Evolutionary conservation across 2,329 filamentous ascomycete species (phyloP), one percentile per base, ranked within the genome.

Genomic region (Ascochyta koolunga): DNA sequence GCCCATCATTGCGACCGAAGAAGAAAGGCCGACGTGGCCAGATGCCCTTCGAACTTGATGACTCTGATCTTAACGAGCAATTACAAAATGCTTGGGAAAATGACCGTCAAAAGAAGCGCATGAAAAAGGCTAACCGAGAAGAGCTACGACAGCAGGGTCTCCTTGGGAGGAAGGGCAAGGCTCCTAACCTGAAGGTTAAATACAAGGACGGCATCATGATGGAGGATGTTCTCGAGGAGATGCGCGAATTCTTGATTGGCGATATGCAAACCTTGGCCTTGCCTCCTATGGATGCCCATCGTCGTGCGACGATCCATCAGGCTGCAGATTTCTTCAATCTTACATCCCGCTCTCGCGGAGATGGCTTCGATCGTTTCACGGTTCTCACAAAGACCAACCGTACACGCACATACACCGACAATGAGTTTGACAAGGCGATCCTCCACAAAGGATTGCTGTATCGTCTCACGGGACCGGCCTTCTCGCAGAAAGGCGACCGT

Each of bases 301-400:
- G 88, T 33, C 88, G 95, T 43, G 93, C 91, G 71, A 78, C 86
- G 5, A 82, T 98, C 16, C 95, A 99, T 71, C 85, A 91, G 54
- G 75, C 96, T 33, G 91, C 91, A 11, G 84, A 84, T 65, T 82
- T 83, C 32, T 85, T 97, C 70, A 87, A 86, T 15, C 78, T 98
- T 55, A 93, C 89, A 60, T 96, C 93, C 3, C 91, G 93, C 68
- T 97, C 93, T 0, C 83, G 85, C 18, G 93, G 93, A 2, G 83
- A 83, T 43, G 91, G 88, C 7, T 82, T 84, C 19, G 83, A 85
- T 43, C 86, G 95, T 24, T 91, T 90, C 61, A 89, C 92, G 0
- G 82, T 90, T 0, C 81, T 98, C 2, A 87, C 88, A 59, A 91
- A 93, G 66, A 93, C 89, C 0, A 79, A 79, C 2, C 80, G 82